phyloP scores from a whole-genome alignment of 441 rosid genomes.

The Populus hybrid region DNA sequence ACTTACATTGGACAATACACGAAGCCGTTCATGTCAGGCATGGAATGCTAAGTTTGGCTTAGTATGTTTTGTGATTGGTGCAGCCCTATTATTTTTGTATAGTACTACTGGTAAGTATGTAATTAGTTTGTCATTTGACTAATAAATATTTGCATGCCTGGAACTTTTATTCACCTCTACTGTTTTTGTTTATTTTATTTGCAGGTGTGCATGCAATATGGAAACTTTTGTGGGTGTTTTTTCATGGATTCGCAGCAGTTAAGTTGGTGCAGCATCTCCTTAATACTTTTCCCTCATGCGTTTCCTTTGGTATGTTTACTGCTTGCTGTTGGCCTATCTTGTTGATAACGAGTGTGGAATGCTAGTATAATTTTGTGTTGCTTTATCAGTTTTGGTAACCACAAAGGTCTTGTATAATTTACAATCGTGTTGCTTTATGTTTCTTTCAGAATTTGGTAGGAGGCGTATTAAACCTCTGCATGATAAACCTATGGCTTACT shows the following conservation, averaged over 20 bases:
- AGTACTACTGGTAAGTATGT: conserved; percentile 45
- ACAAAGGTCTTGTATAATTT: not conserved
- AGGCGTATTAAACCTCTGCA: not conserved
- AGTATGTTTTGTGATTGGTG: conserved; percentile 43
- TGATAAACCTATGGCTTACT: not conserved
- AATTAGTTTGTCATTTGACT: not conserved
- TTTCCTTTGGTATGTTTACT: conserved; percentile 67
- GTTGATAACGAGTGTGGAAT: not conserved
- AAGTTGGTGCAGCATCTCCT: conserved; percentile 69
- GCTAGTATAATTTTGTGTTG: not conserved
- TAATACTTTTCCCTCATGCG: conserved; percentile 71
- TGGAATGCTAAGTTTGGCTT: conserved; percentile 48
- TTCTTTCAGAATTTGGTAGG: not conserved
- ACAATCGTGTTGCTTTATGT: not conserved
- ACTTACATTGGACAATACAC: conserved; percentile 22
- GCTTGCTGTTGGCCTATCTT: conserved; percentile 2
- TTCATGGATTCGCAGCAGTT: conserved; percentile 78
- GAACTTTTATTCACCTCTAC: not conserved
- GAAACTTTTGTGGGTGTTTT: conserved; percentile 63
- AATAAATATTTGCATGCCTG: not conserved
- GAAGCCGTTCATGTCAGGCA: conserved; percentile 21
- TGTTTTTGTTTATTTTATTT: conserved; percentile 7
- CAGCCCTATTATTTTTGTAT: conserved; percentile 53
- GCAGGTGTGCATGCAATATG: conserved; percentile 59
- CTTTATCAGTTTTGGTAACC: not conserved